phyloP scores from a whole-genome alignment of 108 stramenopile species.

The Mediolabrus comicus region DNA sequence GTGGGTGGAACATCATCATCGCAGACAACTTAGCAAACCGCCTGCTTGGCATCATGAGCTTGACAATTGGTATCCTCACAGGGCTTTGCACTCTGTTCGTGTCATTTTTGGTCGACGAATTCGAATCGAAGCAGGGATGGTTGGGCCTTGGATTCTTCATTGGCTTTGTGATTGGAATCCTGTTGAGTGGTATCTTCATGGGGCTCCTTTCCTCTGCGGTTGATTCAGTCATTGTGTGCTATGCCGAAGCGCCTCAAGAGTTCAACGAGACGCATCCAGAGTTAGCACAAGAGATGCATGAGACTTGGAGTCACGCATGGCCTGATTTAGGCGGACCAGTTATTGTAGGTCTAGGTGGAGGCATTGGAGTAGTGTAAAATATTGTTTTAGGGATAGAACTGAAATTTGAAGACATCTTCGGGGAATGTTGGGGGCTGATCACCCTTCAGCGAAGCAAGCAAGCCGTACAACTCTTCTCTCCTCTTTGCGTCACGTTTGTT shows the following conservation, averaged over 20 bases:
- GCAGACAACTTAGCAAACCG: conserved; percentile 59
- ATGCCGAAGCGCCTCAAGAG: conserved; percentile 59
- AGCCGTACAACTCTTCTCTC: conserved; percentile 2
- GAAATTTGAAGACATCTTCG: conserved; percentile 13
- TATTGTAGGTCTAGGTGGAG: conserved; percentile 24
- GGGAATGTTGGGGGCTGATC: conserved; percentile 32
- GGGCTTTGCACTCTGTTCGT: conserved; percentile 26
- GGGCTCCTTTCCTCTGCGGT: conserved; percentile 63
- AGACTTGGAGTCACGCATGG: conserved; percentile 36
- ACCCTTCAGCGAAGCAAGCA: conserved; percentile 12
- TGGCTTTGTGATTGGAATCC: conserved; percentile 40
- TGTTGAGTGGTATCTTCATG: conserved; percentile 38
- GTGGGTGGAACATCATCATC: conserved; percentile 71
- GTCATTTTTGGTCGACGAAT: conserved; percentile 19
- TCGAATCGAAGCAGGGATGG: conserved; percentile 26
- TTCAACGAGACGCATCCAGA: conserved; percentile 39
- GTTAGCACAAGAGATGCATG: conserved; percentile 28
- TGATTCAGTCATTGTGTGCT: conserved; percentile 80
- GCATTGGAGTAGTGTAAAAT: conserved; percentile 18
- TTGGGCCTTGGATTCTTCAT: conserved; percentile 21
- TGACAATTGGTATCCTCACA: conserved; percentile 30
- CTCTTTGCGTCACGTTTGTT: conserved; percentile 4
- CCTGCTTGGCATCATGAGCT: conserved; percentile 18
- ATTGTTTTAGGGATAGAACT: conserved; percentile 11
- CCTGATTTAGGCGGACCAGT: conserved; percentile 12